Percentiles rank a stretch among this genome's conserved stretches.
Evolutionary conservation across 176 grass and related monocot species (phyloP).

Genomic region (Saccharum officinarum): DNA sequence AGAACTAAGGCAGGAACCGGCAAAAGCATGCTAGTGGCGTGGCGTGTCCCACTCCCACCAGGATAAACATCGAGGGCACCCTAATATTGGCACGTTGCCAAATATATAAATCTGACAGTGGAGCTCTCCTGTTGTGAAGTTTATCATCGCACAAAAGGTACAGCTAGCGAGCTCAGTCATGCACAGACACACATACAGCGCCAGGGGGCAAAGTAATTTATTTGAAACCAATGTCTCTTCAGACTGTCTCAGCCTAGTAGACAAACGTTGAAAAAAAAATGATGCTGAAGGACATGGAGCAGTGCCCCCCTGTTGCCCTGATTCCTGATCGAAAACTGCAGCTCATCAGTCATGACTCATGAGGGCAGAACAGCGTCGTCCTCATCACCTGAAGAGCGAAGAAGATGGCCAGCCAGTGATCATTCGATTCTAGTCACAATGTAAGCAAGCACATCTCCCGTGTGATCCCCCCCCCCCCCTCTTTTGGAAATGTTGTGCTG

Average conservation of each 20-base stretch:
- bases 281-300: neutral
- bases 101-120: slow-evolving; percentile 20
- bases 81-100: slow-evolving; percentile 10
- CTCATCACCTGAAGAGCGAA: neutral
- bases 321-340: neutral
- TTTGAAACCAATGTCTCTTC: slow-evolving; percentile 3
- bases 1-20: too few species aligned
- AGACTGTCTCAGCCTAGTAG: neutral
- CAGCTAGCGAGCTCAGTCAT: slow-evolving; percentile 28
- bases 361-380: neutral
- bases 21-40: neutral
- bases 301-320: neutral
- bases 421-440: neutral
- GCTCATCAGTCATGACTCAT: neutral
- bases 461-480: neutral
- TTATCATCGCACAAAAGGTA: slow-evolving; percentile 5
- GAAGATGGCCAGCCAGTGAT: neutral
- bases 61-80: neutral
- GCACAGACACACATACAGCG: neutral
- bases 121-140: neutral
- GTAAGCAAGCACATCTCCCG: neutral
- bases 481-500: neutral
- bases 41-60: slow-evolving; percentile 24
- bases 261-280: neutral
- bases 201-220: neutral